A percentile compares a stretch with the other conserved stretches of the same genome.
Conservation (phyloP, 1,139 yeast genomes). For the Candida labiduridarum region DNA sequence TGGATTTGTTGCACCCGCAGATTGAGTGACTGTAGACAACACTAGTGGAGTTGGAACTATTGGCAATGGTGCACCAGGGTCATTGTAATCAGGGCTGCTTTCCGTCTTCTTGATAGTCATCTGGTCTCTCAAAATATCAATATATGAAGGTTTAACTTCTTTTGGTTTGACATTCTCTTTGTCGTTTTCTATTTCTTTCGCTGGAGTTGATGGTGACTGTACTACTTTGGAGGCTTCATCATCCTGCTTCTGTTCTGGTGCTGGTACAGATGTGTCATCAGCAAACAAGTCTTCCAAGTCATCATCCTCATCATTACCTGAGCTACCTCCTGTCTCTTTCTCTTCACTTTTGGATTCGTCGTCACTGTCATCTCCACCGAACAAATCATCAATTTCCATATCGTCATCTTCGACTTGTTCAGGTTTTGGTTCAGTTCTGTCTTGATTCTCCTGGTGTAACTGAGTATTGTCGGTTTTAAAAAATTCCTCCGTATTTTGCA, state of each 20-base stretch:
- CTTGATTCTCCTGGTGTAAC: slow-evolving; percentile 6
- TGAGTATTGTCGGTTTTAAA: slow-evolving; percentile 9
- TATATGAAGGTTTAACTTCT: slow-evolving; percentile 20
- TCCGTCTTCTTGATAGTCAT: slow-evolving; percentile 45
- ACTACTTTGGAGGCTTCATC: not conserved
- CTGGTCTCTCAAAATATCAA: slow-evolving; percentile 62
- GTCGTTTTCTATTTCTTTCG: slow-evolving; percentile 5
- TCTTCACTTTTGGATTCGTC: slow-evolving; percentile 12
- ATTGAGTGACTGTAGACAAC: slow-evolving; percentile 34
- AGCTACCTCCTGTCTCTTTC: slow-evolving; percentile 2
- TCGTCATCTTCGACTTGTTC: slow-evolving; percentile 37
- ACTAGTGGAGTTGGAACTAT: slow-evolving; percentile 58
- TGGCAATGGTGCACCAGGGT: slow-evolving; percentile 84
- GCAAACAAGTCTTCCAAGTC: slow-evolving; percentile 12
- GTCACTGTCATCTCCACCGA: slow-evolving; percentile 41
- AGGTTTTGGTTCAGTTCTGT: slow-evolving; percentile 22
- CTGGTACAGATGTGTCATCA: not conserved
- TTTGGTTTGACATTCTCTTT: slow-evolving; percentile 4
- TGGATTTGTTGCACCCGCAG: slow-evolving; percentile 16
- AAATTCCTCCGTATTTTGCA: slow-evolving; percentile 21
- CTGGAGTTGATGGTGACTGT: not conserved
- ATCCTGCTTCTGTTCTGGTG: not conserved
- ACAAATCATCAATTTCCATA: slow-evolving; percentile 43
- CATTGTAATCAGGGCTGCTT: slow-evolving; percentile 60
- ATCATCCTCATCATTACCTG: not conserved